Evolutionary conservation across 345 rosid genomes (phyloP).

Genomic region (Firmiana major): DNA sequence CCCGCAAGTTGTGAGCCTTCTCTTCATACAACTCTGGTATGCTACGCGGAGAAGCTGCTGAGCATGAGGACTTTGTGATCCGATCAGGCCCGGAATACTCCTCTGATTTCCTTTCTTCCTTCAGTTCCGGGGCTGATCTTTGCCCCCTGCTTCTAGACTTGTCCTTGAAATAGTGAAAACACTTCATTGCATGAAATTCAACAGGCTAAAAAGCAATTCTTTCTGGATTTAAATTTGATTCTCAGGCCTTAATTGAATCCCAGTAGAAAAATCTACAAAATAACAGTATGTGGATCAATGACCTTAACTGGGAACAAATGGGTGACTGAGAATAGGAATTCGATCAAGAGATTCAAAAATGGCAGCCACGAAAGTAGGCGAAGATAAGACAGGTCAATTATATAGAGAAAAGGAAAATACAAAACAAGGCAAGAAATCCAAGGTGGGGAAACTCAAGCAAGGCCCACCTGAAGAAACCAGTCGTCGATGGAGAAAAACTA

Average conservation of each 20-base stretch:
- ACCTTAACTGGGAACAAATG: background rate
- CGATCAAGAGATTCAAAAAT: background rate
- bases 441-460: background rate
- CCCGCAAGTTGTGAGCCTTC: conserved; percentile 60
- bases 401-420: too few species aligned
- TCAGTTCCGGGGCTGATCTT: conserved; percentile 52
- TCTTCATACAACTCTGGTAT: conserved; percentile 64
- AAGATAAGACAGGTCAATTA: background rate
- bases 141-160: conserved; percentile 34
- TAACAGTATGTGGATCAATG: background rate
- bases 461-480: background rate
- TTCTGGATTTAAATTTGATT: background rate
- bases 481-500: background rate
- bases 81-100: conserved; percentile 27
- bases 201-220: background rate
- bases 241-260: background rate
- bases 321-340: background rate
- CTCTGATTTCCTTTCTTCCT: conserved; percentile 12
- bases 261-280: background rate
- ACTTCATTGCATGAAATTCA: conserved; percentile 36
- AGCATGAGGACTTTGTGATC: conserved; percentile 40
- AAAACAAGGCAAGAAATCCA: background rate
- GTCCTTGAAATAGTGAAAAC: conserved; percentile 52
- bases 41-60: conserved; percentile 51
- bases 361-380: background rate